A percentile compares a stretch with the other conserved stretches of the same genome.
Evolutionary conservation across 495 filamentous ascomycete genomes (phyloP).

Genomic region (Letharia lupina): DNA sequence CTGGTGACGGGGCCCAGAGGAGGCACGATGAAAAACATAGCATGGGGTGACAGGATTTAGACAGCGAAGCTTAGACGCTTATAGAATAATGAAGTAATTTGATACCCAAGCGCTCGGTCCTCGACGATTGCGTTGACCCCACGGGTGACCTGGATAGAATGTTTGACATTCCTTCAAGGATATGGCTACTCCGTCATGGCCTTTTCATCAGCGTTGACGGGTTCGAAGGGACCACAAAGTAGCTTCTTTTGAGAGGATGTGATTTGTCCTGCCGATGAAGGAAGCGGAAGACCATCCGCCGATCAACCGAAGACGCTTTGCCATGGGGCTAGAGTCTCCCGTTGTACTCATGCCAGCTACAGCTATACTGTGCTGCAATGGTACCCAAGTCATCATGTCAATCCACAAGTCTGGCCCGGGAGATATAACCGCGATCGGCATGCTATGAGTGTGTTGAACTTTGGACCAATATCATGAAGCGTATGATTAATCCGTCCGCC

Average conservation of each 20-base stretch:
- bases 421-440: neutral
- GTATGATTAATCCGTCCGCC: no score
- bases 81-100: slow-evolving; percentile 2
- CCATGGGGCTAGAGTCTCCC: no score
- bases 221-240: neutral
- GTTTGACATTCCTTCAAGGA: neutral
- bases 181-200: neutral
- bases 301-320: no score
- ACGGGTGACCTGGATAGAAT: neutral
- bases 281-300: no score
- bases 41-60: slow-evolving; percentile 4
- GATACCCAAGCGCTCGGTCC: neutral
- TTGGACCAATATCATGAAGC: no score
- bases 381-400: neutral
- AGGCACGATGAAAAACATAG: slow-evolving; percentile 1
- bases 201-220: neutral
- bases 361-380: no score
- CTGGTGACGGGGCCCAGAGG: neutral
- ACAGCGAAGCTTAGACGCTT: slow-evolving; percentile 9
- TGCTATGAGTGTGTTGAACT: no score
- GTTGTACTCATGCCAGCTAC: neutral
- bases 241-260: neutral
- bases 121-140: neutral
- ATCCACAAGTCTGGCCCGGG: neutral
- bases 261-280: neutral